Evolutionary conservation across 225 moss, liverwort and hornwort species (phyloP).

Genomic region (Marchantia paleacea): DNA sequence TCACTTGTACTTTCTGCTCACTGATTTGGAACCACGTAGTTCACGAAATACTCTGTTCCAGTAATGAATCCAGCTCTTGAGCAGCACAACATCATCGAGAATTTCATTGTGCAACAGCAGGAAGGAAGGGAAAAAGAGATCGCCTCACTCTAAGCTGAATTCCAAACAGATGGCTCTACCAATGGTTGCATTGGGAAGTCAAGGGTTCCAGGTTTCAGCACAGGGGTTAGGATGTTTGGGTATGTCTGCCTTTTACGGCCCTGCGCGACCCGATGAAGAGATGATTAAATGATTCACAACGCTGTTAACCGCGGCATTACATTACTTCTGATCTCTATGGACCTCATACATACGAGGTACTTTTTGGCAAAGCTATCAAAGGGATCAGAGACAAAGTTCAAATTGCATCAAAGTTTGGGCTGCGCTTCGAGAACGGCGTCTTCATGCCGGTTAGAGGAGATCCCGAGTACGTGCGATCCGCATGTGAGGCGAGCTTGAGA

Average conservation of each 20-base stretch:
- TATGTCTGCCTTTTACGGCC: conserved; percentile 41
- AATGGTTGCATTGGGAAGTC: conserved; percentile 35
- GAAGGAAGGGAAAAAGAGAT: too few relatives aligned
- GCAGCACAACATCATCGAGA: too few relatives aligned
- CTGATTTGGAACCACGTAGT: too few relatives aligned
- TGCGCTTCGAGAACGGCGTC: neutral
- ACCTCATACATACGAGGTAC: conserved; percentile 49
- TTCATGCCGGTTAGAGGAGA: neutral
- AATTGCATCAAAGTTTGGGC: conserved; percentile 49
- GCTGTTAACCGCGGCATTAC: conserved; percentile 44
- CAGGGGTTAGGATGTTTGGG: conserved; percentile 57
- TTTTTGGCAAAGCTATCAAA: conserved; percentile 38
- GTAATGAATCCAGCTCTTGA: too few relatives aligned
- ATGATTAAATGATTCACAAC: conserved; percentile 49
- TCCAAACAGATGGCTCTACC: too few relatives aligned
- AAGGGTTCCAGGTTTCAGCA: conserved; percentile 47
- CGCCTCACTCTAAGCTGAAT: too few relatives aligned
- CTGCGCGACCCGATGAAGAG: conserved; percentile 41
- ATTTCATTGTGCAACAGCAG: too few relatives aligned
- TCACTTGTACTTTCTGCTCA: too few relatives aligned
- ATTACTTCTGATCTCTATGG: conserved; percentile 48
- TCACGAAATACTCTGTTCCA: too few relatives aligned
- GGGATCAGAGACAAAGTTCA: conserved; percentile 43
- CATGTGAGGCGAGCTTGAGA: conserved; percentile 32
- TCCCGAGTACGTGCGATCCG: conserved; percentile 35